Conservation (phyloP, 1,139 yeast species). For the Candida sanyaensis region DNA sequence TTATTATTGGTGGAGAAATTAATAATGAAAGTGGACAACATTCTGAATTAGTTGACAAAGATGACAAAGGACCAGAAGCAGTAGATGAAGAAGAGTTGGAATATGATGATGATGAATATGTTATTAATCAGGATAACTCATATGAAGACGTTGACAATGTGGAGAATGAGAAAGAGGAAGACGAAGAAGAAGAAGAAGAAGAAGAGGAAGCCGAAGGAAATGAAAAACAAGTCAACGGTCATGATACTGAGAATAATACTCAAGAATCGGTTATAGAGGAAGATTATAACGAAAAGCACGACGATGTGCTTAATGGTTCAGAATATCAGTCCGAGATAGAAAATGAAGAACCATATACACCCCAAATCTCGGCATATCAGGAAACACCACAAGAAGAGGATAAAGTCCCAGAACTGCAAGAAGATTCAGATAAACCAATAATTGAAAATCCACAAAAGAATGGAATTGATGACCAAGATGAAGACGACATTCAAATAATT, state of each 20-base stretch:
- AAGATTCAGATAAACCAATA: background rate
- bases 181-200: slow-evolving; percentile 1
- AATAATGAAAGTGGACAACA: background rate
- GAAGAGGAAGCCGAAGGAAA: background rate
- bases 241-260: background rate
- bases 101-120: slow-evolving; percentile 3
- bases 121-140: background rate
- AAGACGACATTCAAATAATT: background rate
- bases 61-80: background rate
- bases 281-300: background rate
- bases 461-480: background rate
- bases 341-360: no score
- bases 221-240: background rate
- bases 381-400: background rate
- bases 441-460: background rate
- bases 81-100: slow-evolving; percentile 2
- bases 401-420: background rate
- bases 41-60: background rate
- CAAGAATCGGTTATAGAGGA: background rate
- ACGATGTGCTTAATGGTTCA: slow-evolving; percentile 1
- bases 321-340: background rate
- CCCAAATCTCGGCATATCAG: background rate
- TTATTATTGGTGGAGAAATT: background rate
- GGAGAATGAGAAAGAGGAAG: background rate
- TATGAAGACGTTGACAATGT: background rate